Base-by-base conservation (phyloP, 2,329 filamentous ascomycete species). In the Chlorencoelia australis region DNA sequence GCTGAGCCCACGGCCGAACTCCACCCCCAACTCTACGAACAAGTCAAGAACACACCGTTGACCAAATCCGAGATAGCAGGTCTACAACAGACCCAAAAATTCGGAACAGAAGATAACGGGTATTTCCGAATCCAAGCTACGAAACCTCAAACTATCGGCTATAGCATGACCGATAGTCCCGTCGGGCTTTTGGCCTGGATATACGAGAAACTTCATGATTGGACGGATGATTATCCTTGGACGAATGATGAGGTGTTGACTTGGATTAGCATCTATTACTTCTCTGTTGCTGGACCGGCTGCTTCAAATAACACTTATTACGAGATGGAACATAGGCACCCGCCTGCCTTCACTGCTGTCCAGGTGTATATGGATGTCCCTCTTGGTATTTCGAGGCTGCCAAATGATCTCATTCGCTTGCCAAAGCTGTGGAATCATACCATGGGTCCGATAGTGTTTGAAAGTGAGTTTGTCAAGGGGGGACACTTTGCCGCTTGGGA, bases 1-100 rank as follows among this genome's bases (percentile, higher is more conserved):
- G n/a, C n/a, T n/a, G n/a, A n/a, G n/a, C n/a, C n/a, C n/a, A n/a
- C n/a, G n/a, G n/a, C n/a, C n/a, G n/a, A n/a, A 64, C 68, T 3
- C 46, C 51, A 1, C 60, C 68, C 0, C 76, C 77, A 0, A 59
- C 58, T 0, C 64, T 68, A 24, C 57, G n/a, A n/a, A n/a, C n/a
- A n/a, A n/a, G n/a, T n/a, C n/a, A n/a, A n/a, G n/a, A n/a, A n/a
- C n/a, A n/a, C n/a, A n/a, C n/a, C n/a, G n/a, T n/a, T n/a, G n/a
- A n/a, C n/a, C n/a, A n/a, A n/a, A n/a, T n/a, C n/a, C n/a, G n/a
- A n/a, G n/a, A n/a, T n/a, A n/a, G n/a, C n/a, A n/a, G n/a, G n/a
- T n/a, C n/a, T n/a, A n/a, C n/a, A n/a, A n/a, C n/a, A n/a, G n/a
- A n/a, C n/a, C 2, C 4, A 35, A 10, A 9, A 7, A 3, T 40